Evolutionary conservation across 345 rosid genomes (phyloP).

Genomic region (Gossypioides kirkii): DNA sequence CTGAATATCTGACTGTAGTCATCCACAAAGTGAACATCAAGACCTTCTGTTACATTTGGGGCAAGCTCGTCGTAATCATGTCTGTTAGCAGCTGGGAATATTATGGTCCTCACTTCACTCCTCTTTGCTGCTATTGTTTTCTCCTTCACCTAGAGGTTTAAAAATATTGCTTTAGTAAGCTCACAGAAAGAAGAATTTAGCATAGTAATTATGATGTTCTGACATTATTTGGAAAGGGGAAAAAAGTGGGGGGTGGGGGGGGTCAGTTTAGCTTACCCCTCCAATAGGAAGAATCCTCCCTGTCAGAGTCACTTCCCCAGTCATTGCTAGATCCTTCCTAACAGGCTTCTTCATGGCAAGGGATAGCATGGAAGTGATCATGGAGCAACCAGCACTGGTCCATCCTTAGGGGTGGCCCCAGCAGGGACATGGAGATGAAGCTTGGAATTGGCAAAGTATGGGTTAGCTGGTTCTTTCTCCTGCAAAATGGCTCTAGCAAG

Average conservation of each 20-base stretch:
- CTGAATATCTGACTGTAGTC: constrained; percentile 58
- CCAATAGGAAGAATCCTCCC: constrained; percentile 97
- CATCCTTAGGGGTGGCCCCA: constrained; percentile 96
- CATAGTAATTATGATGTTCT: background rate
- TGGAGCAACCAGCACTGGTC: constrained; percentile 99
- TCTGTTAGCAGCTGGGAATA: constrained; percentile 89
- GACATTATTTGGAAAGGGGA: background rate
- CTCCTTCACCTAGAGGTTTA: constrained; percentile 72
- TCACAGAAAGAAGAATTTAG: background rate
- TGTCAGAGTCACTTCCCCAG: constrained; percentile 88
- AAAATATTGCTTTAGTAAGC: background rate
- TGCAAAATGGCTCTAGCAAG: constrained; percentile 70
- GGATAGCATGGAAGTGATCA: constrained; percentile 96
- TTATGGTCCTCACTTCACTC: constrained; percentile 72
- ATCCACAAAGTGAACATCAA: constrained; percentile 89
- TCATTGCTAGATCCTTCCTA: constrained; percentile 87
- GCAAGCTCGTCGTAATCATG: constrained; percentile 94
- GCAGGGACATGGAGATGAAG: constrained; percentile 99
- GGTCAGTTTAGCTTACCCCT: constrained; percentile 58
- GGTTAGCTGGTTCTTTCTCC: constrained; percentile 62
- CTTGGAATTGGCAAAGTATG: constrained; percentile 76
- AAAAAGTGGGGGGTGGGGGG: background rate
- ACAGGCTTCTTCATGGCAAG: constrained; percentile 76
- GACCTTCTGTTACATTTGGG: constrained; percentile 80
- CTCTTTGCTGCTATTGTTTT: constrained; percentile 91